Percentiles rank a stretch among this genome's conserved stretches.
Evolutionary conservation across 805 yeast genomes (phyloP).

Genomic region (Metschnikowia cubensis): DNA sequence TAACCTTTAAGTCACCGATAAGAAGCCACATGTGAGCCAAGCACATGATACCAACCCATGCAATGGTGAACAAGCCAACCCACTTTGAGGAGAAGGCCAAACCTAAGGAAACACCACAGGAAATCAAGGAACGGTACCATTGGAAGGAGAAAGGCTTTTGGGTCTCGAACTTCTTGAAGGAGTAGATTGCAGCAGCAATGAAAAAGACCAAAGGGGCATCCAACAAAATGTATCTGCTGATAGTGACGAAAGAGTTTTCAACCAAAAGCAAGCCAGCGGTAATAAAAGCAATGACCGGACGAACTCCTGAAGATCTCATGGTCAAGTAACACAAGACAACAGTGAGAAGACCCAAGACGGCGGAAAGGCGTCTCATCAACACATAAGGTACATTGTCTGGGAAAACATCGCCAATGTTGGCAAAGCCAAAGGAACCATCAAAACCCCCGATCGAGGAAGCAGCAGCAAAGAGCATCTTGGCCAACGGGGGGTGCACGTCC

Average conservation of each 20-base stretch:
- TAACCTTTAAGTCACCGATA: slow-evolving; percentile 62
- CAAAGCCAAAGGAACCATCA: slow-evolving; percentile 65
- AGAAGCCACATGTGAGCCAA: slow-evolving; percentile 64
- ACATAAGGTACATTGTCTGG: slow-evolving; percentile 61
- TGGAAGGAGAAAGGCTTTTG: slow-evolving; percentile 54
- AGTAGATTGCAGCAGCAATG: slow-evolving; percentile 66
- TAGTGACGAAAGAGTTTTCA: slow-evolving; percentile 68
- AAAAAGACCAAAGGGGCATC: slow-evolving; percentile 76
- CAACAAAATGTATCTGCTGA: slow-evolving; percentile 68
- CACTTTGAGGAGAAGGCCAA: slow-evolving; percentile 72
- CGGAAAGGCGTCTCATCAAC: slow-evolving; percentile 67
- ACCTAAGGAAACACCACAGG: slow-evolving; percentile 70
- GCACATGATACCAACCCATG: slow-evolving; percentile 69
- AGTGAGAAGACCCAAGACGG: slow-evolving; percentile 64
- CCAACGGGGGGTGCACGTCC: slow-evolving; percentile 80
- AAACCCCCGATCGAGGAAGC: slow-evolving; percentile 66
- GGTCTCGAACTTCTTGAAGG: slow-evolving; percentile 62
- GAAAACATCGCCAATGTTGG: slow-evolving; percentile 58
- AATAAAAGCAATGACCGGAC: slow-evolving; percentile 57
- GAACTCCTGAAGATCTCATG: slow-evolving; percentile 66
- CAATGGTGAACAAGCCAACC: slow-evolving; percentile 80
- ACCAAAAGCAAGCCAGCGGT: slow-evolving; percentile 53
- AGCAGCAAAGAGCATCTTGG: slow-evolving; percentile 71
- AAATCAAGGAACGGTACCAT: slow-evolving; percentile 58
- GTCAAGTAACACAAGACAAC: slow-evolving; percentile 64